phyloP scores from a whole-genome alignment of 148 eudicot species.

The Cornus kousa region DNA sequence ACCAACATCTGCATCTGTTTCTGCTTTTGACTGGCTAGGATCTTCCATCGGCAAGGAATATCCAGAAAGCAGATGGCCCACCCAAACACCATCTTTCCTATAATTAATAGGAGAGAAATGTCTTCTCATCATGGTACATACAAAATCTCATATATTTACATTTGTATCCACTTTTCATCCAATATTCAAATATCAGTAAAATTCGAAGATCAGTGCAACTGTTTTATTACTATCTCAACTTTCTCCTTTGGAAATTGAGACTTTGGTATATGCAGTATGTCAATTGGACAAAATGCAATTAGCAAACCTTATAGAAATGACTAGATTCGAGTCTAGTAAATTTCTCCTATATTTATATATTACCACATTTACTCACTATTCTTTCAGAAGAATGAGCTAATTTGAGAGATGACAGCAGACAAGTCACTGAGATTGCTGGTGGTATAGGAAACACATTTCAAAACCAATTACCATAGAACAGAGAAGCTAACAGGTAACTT shows the following conservation, averaged over 20 bases:
- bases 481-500: conserved; percentile 22
- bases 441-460: not conserved
- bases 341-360: no score
- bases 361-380: no score
- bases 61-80: conserved; percentile 90
- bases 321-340: no score
- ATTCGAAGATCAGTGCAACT: not conserved
- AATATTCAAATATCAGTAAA: not conserved
- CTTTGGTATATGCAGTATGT: not conserved
- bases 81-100: conserved; percentile 81
- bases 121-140: not conserved
- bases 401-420: no score
- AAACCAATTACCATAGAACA: not conserved
- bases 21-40: conserved; percentile 46
- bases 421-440: not conserved
- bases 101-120: not conserved
- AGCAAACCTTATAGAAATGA: no score
- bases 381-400: no score
- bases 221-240: not conserved
- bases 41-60: conserved; percentile 97
- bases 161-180: not conserved
- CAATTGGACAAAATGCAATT: no score
- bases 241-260: not conserved
- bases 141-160: not conserved
- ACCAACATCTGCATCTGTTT: conserved; percentile 20